Conservation (phyloP, 2,329 filamentous ascomycete genomes). For the Akanthomyces muscarius region DNA sequence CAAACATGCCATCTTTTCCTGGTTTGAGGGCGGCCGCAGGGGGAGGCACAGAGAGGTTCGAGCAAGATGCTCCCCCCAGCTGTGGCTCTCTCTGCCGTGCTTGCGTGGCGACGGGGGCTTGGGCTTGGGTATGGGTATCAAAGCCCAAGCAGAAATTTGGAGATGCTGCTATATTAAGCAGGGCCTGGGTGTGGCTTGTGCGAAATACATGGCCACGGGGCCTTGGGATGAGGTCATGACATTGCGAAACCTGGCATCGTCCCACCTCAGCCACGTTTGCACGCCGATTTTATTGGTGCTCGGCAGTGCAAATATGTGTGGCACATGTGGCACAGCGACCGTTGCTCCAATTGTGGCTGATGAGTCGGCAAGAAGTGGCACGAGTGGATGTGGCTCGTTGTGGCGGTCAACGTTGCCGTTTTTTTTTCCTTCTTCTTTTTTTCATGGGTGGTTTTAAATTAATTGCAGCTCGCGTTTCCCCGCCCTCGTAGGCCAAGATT, state of each 20-base stretch:
- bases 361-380: neutral
- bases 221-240: slow-evolving; percentile 16
- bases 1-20: neutral
- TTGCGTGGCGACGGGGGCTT: slow-evolving; percentile 16
- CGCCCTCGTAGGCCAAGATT: neutral
- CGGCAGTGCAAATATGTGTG: neutral
- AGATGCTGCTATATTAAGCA: slow-evolving; percentile 12
- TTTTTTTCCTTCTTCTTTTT: neutral
- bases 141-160: no score
- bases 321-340: slow-evolving; percentile 6
- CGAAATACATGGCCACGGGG: slow-evolving; percentile 15
- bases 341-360: slow-evolving; percentile 6
- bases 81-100: neutral
- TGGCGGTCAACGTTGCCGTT: neutral
- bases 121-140: neutral
- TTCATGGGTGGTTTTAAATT: neutral
- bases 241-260: neutral
- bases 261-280: slow-evolving; percentile 9
- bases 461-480: neutral
- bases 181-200: neutral
- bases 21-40: neutral
- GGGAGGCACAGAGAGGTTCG: no score
- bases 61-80: neutral
- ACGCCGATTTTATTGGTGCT: neutral
- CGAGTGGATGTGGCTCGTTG: neutral